phyloP scores from a whole-genome alignment of 768 basidiomycete genomes.

The Mycena olivaceomarginata region DNA sequence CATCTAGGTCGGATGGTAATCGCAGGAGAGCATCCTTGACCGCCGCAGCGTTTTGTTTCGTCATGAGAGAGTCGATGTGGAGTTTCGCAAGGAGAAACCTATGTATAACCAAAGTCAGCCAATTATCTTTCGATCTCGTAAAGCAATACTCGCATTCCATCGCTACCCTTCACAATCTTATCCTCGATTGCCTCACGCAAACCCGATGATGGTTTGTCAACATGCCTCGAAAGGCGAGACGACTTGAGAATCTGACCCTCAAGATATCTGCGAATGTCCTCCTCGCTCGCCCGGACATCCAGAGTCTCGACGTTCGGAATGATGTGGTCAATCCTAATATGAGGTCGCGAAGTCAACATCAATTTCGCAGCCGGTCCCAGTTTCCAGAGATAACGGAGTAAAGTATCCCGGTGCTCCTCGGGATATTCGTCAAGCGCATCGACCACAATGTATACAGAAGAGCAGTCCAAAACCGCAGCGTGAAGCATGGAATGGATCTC shows the following conservation, averaged over 20 bases:
- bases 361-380: neutral
- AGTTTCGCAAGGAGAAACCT: conserved; percentile 33
- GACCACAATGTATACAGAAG: conserved; percentile 9
- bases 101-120: neutral
- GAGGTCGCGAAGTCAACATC: conserved; percentile 9
- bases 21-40: conserved; percentile 3
- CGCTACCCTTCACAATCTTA: neutral
- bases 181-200: neutral
- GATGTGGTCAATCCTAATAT: conserved; percentile 4
- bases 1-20: neutral
- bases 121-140: neutral
- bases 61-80: conserved; percentile 11
- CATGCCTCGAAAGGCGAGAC: neutral
- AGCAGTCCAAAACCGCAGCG: neutral
- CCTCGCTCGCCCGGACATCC: neutral
- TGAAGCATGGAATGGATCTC: conserved; percentile 9
- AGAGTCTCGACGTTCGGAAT: neutral
- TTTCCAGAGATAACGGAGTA: conserved; percentile 2
- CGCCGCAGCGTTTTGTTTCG: neutral
- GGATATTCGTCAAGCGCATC: conserved; percentile 12
- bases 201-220: neutral
- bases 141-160: conserved; percentile 14
- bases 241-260: neutral
- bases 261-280: neutral
- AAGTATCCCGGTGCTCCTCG: conserved; percentile 7